phyloP scores from a whole-genome alignment of 371 early-diverging fungal genomes.

The Mortierella sp. region DNA sequence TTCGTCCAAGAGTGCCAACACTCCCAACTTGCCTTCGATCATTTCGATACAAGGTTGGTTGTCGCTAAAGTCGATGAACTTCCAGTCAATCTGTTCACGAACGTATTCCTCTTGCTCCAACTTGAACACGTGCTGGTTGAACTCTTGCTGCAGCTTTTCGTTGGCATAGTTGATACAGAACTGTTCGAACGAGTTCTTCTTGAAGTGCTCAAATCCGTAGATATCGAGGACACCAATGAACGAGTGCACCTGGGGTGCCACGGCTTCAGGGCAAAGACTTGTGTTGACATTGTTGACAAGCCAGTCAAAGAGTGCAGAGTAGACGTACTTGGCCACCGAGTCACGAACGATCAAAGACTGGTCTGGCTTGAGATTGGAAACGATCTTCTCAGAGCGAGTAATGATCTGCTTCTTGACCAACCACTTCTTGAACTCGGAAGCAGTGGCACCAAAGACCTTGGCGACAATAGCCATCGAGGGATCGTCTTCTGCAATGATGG shows the following conservation, averaged over 20 bases:
- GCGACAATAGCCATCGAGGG: constrained; percentile 72
- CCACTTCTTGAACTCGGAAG: constrained; percentile 86
- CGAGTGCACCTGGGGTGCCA: constrained; percentile 56
- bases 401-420: constrained; percentile 87
- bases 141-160: constrained; percentile 97
- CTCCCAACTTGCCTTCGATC: constrained; percentile 96
- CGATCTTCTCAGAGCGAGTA: constrained; percentile 87
- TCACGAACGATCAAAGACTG: constrained; percentile 86
- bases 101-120: constrained; percentile 96
- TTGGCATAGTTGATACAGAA: constrained; percentile 99
- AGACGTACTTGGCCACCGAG: constrained; percentile 93
- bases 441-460: constrained; percentile 77
- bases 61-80: constrained; percentile 95
- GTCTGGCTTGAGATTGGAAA: constrained; percentile 72
- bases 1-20: constrained; percentile 96
- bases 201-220: constrained; percentile 96
- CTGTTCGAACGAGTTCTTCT: constrained; percentile 99
- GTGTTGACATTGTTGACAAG: constrained; percentile 84
- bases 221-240: constrained; percentile 98
- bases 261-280: constrained; percentile 73
- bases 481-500: constrained; percentile 74
- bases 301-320: constrained; percentile 94
- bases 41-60: constrained; percentile 98
- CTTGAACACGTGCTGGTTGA: constrained; percentile 92
- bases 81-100: constrained; percentile 91